These are phyloP conservation scores for Kurtzmaniella fragi DNA, from an alignment of 805 yeast genomes.

Conservation along the genomic window DNA sequence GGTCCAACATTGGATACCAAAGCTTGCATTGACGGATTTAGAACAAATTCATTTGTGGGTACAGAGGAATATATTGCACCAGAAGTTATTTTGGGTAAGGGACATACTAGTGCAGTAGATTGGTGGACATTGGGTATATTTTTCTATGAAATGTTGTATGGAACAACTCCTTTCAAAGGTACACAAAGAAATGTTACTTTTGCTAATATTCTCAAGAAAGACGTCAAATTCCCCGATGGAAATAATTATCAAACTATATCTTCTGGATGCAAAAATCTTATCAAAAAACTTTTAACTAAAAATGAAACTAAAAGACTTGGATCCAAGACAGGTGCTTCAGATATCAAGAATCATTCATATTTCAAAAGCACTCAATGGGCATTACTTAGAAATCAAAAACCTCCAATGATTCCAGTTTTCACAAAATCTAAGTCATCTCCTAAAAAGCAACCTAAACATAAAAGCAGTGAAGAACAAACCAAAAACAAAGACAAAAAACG, in stretches of 20 bases:
- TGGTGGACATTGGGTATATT: conserved; percentile 99
- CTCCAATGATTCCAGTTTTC: conserved; percentile 91
- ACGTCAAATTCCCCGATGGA: conserved; percentile 70
- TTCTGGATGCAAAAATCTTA: conserved; percentile 71
- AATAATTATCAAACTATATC: conserved; percentile 49
- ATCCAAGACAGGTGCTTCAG: conserved; percentile 91
- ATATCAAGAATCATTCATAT: conserved; percentile 84
- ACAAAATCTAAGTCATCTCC: conserved; percentile 22
- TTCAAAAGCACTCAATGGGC: conserved; percentile 97
- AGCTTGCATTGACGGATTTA: conserved; percentile 90
- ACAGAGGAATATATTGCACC: conserved; percentile 99
- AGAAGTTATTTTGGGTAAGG: conserved; percentile 94
- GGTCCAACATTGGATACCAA: conserved; percentile 81
- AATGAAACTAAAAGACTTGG: conserved; percentile 89
- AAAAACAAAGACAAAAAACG: conserved; percentile 7
- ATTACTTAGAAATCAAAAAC: conserved; percentile 80
- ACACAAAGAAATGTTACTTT: conserved; percentile 83
- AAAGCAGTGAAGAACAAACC: conserved; percentile 9
- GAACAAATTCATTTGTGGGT: conserved; percentile 97
- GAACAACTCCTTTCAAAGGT: conserved; percentile 96
- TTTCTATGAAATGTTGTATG: conserved; percentile 90
- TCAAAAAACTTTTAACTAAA: conserved; percentile 77
- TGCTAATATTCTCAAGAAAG: conserved; percentile 78
- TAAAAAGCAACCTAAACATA: conserved; percentile 13
- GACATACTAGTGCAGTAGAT: conserved; percentile 96